Conservation (phyloP, 2,329 filamentous ascomycete genomes). For the Fusarium scirpi region DNA sequence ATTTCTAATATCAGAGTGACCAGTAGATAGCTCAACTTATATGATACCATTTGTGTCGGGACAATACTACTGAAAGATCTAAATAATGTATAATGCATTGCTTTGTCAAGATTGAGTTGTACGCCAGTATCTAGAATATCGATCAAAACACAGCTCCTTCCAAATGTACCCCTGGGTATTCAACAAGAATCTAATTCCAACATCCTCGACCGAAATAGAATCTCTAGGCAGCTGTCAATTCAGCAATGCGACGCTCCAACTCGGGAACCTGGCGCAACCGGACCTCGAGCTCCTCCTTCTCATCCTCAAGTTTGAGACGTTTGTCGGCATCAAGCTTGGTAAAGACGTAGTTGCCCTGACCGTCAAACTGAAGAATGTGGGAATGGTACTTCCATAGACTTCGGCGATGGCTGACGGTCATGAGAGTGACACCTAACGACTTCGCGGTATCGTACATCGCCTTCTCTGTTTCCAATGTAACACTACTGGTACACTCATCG, state of each 20-base stretch:
- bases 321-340: slow-evolving; percentile 89
- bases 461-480: slow-evolving; percentile 95
- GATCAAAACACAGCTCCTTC: not conserved
- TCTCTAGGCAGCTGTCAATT: slow-evolving; percentile 67
- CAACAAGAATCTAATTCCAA: not conserved
- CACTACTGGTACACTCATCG: slow-evolving; percentile 94
- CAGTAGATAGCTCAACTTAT: not conserved
- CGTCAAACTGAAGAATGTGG: slow-evolving; percentile 95
- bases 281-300: slow-evolving; percentile 93
- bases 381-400: slow-evolving; percentile 98
- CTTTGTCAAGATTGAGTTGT: not conserved
- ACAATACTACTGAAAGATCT: not conserved
- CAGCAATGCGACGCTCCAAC: slow-evolving; percentile 84
- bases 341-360: slow-evolving; percentile 91
- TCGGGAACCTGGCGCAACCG: slow-evolving; percentile 88
- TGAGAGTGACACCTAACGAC: slow-evolving; percentile 88
- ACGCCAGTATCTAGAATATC: not conserved
- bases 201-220: not conserved
- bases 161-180: slow-evolving; percentile 16
- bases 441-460: slow-evolving; percentile 99
- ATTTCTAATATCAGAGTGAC: not conserved
- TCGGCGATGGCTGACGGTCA: slow-evolving; percentile 93
- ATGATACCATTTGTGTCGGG: not conserved
- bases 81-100: slow-evolving; percentile 1
- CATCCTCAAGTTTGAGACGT: slow-evolving; percentile 88